A percentile compares a stretch with the other conserved stretches of the same genome.
These are phyloP conservation scores for Polyporus arcularius DNA, from an alignment of 768 basidiomycete species.

Conservation along the genomic window DNA sequence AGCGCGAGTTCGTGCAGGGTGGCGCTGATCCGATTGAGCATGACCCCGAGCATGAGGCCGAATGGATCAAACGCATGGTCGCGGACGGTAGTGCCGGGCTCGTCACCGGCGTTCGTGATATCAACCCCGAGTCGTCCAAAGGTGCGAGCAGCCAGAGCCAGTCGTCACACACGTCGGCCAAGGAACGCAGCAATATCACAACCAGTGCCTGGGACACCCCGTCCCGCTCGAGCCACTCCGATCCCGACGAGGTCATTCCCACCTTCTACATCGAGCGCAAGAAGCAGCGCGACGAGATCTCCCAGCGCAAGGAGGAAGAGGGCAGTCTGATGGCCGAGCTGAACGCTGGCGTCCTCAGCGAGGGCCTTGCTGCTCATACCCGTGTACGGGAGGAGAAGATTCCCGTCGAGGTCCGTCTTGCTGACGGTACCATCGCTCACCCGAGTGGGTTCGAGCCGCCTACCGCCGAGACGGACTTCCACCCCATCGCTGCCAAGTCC, in stretches of 20 bases:
- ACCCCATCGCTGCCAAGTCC: slow-evolving; percentile 21
- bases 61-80: slow-evolving; percentile 16
- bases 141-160: neutral
- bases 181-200: slow-evolving; percentile 17
- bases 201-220: slow-evolving; percentile 23
- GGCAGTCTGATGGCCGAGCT: slow-evolving; percentile 31
- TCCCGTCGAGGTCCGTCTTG: slow-evolving; percentile 27
- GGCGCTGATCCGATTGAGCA: slow-evolving; percentile 2
- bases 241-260: slow-evolving; percentile 23
- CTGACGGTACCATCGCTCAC: slow-evolving; percentile 22
- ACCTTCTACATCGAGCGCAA: slow-evolving; percentile 28
- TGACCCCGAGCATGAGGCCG: slow-evolving; percentile 13
- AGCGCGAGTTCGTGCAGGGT: slow-evolving; percentile 17
- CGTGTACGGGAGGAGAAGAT: slow-evolving; percentile 29
- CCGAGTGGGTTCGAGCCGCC: slow-evolving; percentile 30
- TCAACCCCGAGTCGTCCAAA: neutral
- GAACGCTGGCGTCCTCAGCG: slow-evolving; percentile 27
- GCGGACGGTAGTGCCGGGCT: slow-evolving; percentile 1
- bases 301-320: slow-evolving; percentile 27
- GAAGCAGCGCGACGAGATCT: slow-evolving; percentile 22
- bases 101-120: slow-evolving; percentile 7
- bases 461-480: slow-evolving; percentile 28
- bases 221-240: neutral
- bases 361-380: slow-evolving; percentile 27
- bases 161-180: neutral